Base-by-base conservation (phyloP, 345 rosid genomes). In the Physaria fendleri region DNA sequence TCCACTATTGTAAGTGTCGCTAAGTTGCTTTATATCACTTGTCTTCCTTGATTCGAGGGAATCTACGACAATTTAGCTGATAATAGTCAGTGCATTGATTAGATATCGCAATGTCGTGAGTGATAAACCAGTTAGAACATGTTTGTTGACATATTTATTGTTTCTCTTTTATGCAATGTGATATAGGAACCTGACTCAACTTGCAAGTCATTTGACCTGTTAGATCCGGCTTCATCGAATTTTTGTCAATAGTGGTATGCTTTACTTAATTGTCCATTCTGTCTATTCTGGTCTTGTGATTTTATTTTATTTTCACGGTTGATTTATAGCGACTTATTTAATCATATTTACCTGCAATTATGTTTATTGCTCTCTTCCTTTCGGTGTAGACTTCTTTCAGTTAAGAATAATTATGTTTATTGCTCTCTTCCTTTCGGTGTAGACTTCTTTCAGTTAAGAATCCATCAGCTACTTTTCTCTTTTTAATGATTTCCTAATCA, bases 161-260 rank as follows among this genome's bases (percentile, higher is more conserved):
- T 3, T 60, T 39, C 30, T 47, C 50, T 15, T 48, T 8, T 39
- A 9, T 40, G 8, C 21, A 32, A 28, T 55, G 23, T 56, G 16
- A 49, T 72, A 46, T 78, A 92, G 98, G 91, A 88, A 66, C 60
- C 71, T 52, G 75, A 71, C 18, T 58, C 69, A 49, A 76, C 78
- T 38, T 71, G 68, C 56, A 81, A 79, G 65, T 62, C 69, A 28
- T 82, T 82, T 71, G 79, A 88, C 56, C 83, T 92, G 65, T 63
- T 83, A 46, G 85, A 92, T 68, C 96, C 91, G 11, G 72, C 85
- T 16, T 76, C 92, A 43, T 71, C 84, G 46, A 62, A 57, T 43
- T 92, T 58, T 79, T 92, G 73, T 80, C 95, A 29, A 80, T 92
- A 58, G 84, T 88, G 90, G 98, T 92, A 84, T 46, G 69, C 25